Conservation (phyloP, 2,329 filamentous ascomycete species). For the Penicillium sp. region DNA sequence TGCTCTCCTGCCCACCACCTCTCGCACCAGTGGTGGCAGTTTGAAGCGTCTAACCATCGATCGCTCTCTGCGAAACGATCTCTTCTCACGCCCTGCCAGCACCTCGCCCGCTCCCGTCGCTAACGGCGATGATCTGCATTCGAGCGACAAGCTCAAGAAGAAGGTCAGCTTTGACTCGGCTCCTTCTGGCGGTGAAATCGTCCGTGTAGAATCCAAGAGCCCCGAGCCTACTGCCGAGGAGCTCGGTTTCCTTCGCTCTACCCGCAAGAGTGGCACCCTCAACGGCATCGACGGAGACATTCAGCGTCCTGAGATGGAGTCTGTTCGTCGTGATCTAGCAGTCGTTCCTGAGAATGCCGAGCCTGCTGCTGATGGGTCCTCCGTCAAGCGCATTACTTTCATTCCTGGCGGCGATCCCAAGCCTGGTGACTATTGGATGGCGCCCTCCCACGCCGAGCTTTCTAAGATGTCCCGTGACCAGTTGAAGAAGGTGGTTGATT, state of each 20-base stretch:
- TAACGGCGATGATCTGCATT: constrained; percentile 45
- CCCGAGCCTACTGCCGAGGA: constrained; percentile 61
- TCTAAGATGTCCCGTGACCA: constrained; percentile 77
- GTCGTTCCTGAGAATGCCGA: constrained; percentile 68
- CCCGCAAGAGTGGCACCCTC: constrained; percentile 51
- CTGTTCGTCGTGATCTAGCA: constrained; percentile 72
- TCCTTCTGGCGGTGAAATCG: constrained; percentile 54
- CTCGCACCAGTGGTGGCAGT: constrained; percentile 66
- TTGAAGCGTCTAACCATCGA: constrained; percentile 95
- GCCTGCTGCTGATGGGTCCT: constrained; percentile 39
- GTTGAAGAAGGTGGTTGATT: constrained; percentile 70
- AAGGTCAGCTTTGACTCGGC: constrained; percentile 87
- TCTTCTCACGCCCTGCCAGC: constrained; percentile 53
- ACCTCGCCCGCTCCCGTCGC: constrained; percentile 37
- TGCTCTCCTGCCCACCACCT: constrained; percentile 72
- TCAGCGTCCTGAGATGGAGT: constrained; percentile 65
- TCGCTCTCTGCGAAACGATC: constrained; percentile 71
- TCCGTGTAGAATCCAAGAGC: constrained; percentile 53
- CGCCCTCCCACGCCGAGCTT: constrained; percentile 73
- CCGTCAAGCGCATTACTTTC: constrained; percentile 32
- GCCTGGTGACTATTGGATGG: constrained; percentile 84
- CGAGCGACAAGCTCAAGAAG: constrained; percentile 60
- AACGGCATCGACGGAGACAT: constrained; percentile 39
- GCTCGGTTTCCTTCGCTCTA: constrained; percentile 61
- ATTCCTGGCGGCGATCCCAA: constrained; percentile 51